Evolutionary conservation across 176 grass and related monocot species (phyloP).

Genomic region (Urochloa ruziziensis): DNA sequence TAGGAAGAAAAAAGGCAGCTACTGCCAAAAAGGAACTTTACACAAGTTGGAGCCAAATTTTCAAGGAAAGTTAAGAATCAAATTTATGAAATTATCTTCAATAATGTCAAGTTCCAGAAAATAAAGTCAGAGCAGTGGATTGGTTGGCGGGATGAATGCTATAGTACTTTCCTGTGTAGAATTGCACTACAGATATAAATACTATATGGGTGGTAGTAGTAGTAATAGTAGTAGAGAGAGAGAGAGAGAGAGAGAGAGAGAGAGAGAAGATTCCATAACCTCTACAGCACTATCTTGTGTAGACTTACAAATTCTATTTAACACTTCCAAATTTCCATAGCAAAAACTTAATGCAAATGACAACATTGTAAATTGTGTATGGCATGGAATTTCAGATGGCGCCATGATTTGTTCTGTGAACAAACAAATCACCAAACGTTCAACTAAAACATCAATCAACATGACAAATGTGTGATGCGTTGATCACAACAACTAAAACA

Average conservation of each 20-base stretch:
- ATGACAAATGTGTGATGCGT: not conserved
- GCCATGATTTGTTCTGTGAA: not conserved
- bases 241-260: too few relatives aligned
- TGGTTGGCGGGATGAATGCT: not conserved
- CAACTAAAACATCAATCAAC: not conserved
- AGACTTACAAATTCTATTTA: not conserved
- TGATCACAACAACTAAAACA: not conserved
- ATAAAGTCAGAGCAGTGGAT: not conserved
- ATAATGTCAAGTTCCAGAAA: not conserved
- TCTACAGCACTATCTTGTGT: not conserved
- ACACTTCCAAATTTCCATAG: not conserved
- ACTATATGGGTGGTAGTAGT: not conserved
- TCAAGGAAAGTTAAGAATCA: not conserved
- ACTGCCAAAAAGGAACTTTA: not conserved
- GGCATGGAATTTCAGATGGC: not conserved
- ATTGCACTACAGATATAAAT: not conserved
- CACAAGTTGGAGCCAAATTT: not conserved
- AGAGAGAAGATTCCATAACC: not conserved
- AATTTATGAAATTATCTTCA: slow-evolving; percentile 18
- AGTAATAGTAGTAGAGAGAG: too few relatives aligned
- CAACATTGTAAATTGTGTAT: not conserved
- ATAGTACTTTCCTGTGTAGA: not conserved
- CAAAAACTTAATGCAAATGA: too few relatives aligned
- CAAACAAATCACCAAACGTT: not conserved
- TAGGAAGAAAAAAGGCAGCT: not conserved